Conservation (phyloP, 495 filamentous ascomycete species). For the Penicillium arizonense region DNA sequence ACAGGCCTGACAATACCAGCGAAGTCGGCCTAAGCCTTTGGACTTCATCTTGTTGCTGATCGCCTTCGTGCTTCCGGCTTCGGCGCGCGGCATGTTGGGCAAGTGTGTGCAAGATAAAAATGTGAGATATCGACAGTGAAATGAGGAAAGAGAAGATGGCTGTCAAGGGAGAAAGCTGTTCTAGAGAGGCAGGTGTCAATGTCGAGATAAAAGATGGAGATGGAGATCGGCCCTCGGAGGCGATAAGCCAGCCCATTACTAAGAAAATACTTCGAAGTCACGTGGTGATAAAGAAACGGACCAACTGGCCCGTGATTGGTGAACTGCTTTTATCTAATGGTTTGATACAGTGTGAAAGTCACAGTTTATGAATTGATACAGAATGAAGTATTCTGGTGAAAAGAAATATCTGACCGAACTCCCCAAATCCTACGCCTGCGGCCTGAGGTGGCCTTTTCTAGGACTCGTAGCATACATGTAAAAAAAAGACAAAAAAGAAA, state of each 20-base stretch:
- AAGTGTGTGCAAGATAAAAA: background rate
- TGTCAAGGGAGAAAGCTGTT: background rate
- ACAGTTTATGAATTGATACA: background rate
- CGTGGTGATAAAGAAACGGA: too few relatives aligned
- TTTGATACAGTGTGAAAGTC: background rate
- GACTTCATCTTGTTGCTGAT: constrained; percentile 83
- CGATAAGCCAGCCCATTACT: too few relatives aligned
- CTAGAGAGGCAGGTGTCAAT: background rate
- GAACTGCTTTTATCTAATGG: too few relatives aligned
- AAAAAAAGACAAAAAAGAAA: constrained; percentile 16
- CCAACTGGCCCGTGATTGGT: too few relatives aligned
- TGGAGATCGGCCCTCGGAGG: background rate
- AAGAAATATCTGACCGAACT: constrained; percentile 15
- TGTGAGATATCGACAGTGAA: background rate
- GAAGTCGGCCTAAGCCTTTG: constrained; percentile 80
- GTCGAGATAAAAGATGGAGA: constrained; percentile 5
- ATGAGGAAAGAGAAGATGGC: background rate
- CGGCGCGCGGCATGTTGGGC: constrained; percentile 83
- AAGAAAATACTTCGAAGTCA: too few relatives aligned
- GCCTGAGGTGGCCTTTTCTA: constrained; percentile 23
- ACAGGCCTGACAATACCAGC: constrained; percentile 69
- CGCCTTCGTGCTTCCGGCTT: constrained; percentile 82
- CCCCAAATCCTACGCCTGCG: constrained; percentile 24
- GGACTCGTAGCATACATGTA: constrained; percentile 20
- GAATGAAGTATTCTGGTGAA: constrained; percentile 3